Conservation (phyloP, 805 yeast genomes). For the Wickerhamiella hasegawae region DNA sequence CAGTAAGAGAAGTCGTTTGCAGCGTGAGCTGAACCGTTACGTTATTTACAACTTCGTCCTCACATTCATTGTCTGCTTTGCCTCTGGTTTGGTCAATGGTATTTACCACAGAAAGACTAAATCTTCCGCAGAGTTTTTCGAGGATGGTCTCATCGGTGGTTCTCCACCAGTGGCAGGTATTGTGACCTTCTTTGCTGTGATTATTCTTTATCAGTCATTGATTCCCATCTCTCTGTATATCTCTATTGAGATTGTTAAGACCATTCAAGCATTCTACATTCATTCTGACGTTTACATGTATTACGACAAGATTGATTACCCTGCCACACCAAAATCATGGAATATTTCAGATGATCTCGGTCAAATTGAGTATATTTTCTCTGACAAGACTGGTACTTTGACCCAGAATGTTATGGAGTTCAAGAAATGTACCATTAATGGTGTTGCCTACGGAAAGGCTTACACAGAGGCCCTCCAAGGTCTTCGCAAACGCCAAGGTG, state of each 20-base stretch:
- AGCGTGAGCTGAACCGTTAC: conserved; percentile 49
- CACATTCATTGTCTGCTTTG: conserved; percentile 48
- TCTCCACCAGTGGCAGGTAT: conserved; percentile 50
- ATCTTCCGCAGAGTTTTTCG: conserved; percentile 40
- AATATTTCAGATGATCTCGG: conserved; percentile 72
- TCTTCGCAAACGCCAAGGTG: conserved; percentile 47
- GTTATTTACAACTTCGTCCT: conserved; percentile 47
- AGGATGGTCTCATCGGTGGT: conserved; percentile 42
- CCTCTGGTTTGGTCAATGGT: conserved; percentile 58
- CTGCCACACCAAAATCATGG: conserved; percentile 73
- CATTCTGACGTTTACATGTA: conserved; percentile 57
- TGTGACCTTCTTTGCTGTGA: conserved; percentile 52
- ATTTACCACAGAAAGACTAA: conserved; percentile 31
- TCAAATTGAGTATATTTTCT: conserved; percentile 65
- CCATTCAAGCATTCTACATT: conserved; percentile 61
- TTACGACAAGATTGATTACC: conserved; percentile 50
- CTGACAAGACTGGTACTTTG: conserved; percentile 73
- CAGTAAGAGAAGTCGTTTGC: conserved; percentile 48
- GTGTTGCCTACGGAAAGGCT: conserved; percentile 53
- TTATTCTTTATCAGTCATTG: conserved; percentile 58
- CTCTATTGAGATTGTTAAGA: conserved; percentile 64
- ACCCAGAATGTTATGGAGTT: conserved; percentile 78
- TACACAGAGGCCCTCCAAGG: conserved; percentile 71
- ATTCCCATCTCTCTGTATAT: conserved; percentile 71
- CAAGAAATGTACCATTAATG: conserved; percentile 56